Conservation (phyloP, 169 alveolate genomes). For the Sarcocystis neurona region DNA sequence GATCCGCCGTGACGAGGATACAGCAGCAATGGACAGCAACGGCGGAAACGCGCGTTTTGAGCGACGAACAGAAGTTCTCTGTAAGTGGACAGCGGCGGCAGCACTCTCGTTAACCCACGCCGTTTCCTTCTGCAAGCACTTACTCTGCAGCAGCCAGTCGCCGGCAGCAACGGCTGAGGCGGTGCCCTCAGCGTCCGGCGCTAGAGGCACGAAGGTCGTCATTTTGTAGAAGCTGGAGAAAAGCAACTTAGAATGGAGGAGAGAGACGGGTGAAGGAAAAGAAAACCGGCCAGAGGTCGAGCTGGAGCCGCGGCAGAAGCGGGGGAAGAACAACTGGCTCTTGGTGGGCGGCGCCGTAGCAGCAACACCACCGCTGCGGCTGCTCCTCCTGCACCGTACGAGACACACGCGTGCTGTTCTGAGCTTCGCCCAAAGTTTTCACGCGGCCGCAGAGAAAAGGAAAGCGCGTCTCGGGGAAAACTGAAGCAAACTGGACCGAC, state of each 20-base stretch:
- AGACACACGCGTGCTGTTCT: no score
- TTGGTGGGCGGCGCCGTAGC: no score
- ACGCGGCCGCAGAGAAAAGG: no score
- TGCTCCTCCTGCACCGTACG: no score
- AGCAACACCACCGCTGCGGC: no score
- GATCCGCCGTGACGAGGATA: neutral
- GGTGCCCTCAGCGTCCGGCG: slow-evolving; percentile 47
- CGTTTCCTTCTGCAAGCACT: no score
- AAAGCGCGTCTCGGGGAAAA: no score
- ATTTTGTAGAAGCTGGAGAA: neutral
- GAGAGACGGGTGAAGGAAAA: neutral
- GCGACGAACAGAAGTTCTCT: neutral
- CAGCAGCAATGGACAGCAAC: neutral
- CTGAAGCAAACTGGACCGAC: no score
- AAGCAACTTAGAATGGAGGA: neutral
- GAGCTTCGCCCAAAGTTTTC: no score
- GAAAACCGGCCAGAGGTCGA: neutral
- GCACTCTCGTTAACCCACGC: no score
- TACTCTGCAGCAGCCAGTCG: slow-evolving; percentile 63
- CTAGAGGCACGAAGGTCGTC: slow-evolving; percentile 57
- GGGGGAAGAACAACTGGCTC: no score
- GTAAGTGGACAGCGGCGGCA: neutral
- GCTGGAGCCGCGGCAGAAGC: no score
- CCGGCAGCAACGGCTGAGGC: slow-evolving; percentile 48
- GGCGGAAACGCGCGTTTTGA: neutral